Conservation (phyloP, 371 early-diverging fungal species). For the Mucor saturninus region DNA sequence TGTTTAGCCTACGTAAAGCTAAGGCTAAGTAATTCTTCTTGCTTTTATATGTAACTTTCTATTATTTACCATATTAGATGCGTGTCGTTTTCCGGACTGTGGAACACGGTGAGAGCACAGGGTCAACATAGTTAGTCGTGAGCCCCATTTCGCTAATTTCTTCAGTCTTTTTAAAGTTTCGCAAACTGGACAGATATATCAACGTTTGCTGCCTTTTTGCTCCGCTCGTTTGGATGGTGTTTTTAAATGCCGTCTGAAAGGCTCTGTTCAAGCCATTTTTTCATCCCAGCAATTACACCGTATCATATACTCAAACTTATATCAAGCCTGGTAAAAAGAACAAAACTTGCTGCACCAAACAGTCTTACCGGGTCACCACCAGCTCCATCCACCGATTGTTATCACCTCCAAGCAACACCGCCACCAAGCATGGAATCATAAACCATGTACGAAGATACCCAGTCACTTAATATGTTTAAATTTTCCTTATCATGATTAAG, state of each 20-base stretch:
- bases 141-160: constrained; percentile 4
- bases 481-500: constrained; percentile 13
- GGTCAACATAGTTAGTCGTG: constrained; percentile 6
- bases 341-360: too few species aligned
- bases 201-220: constrained; percentile 8
- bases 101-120: constrained; percentile 19
- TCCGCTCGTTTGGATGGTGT: constrained; percentile 12
- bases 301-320: too few species aligned
- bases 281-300: background rate
- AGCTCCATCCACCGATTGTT: too few species aligned
- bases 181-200: constrained; percentile 17
- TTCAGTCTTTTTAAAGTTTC: too few species aligned
- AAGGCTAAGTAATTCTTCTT: constrained; percentile 11
- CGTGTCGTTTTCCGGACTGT: constrained; percentile 12
- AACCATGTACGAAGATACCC: constrained; percentile 7
- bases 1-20: constrained; percentile 2
- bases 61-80: constrained; percentile 20
- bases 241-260: constrained; percentile 14
- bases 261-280: constrained; percentile 13
- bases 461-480: constrained; percentile 13
- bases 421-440: background rate
- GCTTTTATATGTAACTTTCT: constrained; percentile 18
- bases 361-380: too few species aligned
- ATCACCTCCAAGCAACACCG: too few species aligned
- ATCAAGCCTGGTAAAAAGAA: too few species aligned